Evolutionary conservation across 768 basidiomycete species (phyloP).

Genomic region (Russula sp.): DNA sequence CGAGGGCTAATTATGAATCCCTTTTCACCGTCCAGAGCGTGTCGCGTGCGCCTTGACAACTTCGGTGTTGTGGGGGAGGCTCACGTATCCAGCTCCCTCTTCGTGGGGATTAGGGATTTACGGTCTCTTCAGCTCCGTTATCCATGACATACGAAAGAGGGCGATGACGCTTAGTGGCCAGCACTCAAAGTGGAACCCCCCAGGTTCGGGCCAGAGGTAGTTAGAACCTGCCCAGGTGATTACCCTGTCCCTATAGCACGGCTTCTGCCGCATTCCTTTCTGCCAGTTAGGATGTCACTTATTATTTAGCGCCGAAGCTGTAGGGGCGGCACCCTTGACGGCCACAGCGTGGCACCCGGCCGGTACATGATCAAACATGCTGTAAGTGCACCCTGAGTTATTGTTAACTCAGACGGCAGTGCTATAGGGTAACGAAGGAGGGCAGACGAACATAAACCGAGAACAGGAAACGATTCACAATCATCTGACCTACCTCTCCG

Average conservation of each 20-base stretch:
- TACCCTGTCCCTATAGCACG: too few relatives aligned
- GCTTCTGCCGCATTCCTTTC: background rate
- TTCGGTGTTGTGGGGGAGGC: background rate
- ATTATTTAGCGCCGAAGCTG: background rate
- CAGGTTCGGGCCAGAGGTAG: too few relatives aligned
- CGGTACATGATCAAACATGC: background rate
- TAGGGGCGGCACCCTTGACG: background rate
- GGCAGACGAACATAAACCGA: background rate
- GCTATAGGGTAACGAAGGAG: background rate
- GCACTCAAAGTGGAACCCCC: too few relatives aligned
- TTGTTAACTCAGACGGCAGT: background rate
- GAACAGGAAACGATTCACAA: too few relatives aligned
- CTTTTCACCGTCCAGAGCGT: background rate
- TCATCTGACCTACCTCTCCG: background rate
- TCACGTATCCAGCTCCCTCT: background rate
- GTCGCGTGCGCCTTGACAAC: background rate
- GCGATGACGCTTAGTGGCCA: too few relatives aligned
- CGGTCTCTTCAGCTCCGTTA: too few relatives aligned
- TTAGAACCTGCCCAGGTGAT: too few relatives aligned
- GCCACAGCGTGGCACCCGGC: background rate
- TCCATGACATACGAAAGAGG: too few relatives aligned
- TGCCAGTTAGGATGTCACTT: background rate
- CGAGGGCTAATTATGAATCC: background rate
- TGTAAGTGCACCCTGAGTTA: background rate
- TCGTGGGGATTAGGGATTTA: too few relatives aligned